These are phyloP conservation scores for Mortierella sp. DNA, from an alignment of 371 early-diverging fungal genomes.

Conservation along the genomic window DNA sequence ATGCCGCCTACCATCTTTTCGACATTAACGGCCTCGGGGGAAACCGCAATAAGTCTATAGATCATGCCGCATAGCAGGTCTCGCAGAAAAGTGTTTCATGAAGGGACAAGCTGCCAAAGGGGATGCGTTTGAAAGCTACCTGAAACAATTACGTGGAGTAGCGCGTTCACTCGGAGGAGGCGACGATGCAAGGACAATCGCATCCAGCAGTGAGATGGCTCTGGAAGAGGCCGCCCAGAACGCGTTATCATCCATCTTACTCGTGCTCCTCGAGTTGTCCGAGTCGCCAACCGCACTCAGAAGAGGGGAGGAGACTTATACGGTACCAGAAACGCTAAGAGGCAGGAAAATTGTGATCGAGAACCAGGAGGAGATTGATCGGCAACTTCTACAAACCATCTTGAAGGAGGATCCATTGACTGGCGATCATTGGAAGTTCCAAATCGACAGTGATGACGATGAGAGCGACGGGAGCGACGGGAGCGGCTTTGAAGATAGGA, in stretches of 20 bases:
- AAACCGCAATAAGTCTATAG: conserved; percentile 34
- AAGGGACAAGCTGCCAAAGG: conserved; percentile 21
- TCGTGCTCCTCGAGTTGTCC: conserved; percentile 39
- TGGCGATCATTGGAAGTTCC: conserved; percentile 33
- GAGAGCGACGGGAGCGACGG: conserved; percentile 39
- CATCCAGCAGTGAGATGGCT: conserved; percentile 20
- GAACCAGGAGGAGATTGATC: conserved; percentile 23
- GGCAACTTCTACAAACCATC: conserved; percentile 25
- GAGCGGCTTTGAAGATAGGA: conserved; percentile 48
- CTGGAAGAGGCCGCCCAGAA: conserved; percentile 37
- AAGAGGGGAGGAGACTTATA: conserved; percentile 18
- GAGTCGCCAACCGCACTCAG: conserved; percentile 21
- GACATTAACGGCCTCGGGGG: conserved; percentile 36
- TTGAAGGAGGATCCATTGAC: conserved; percentile 34
- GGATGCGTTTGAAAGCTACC: conserved; percentile 24
- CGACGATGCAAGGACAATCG: conserved; percentile 6
- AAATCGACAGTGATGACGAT: not conserved
- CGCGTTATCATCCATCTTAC: conserved; percentile 29
- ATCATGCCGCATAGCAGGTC: conserved; percentile 19
- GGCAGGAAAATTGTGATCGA: conserved; percentile 1
- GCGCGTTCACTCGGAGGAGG: conserved; percentile 27
- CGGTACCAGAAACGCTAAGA: conserved; percentile 14
- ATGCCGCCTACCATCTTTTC: conserved; percentile 31
- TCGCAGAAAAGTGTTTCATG: conserved; percentile 36
- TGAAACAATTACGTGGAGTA: conserved; percentile 7